A percentile compares a stretch with the other conserved stretches of the same genome.
These are phyloP conservation scores for Volvox africanus DNA, from an alignment of 139 green algal genomes.

Conservation along the genomic window DNA sequence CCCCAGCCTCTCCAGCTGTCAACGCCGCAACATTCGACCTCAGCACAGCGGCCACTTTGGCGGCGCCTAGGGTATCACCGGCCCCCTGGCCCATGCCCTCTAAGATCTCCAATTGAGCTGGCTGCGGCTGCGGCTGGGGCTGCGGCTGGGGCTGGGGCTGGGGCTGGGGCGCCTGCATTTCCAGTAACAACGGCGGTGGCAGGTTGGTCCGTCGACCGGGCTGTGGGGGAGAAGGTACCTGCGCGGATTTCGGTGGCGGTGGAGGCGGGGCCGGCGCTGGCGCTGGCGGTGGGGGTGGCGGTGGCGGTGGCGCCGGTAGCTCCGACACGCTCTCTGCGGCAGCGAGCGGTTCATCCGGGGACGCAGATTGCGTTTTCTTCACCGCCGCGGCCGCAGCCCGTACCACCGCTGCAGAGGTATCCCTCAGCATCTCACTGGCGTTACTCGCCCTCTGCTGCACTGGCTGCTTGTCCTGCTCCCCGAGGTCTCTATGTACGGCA, in stretches of 20 bases:
- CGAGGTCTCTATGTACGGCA: too few species aligned
- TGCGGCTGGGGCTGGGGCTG: neutral
- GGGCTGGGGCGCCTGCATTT: neutral
- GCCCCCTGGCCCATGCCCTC: neutral
- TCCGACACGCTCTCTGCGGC: neutral
- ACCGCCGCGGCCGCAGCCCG: neutral
- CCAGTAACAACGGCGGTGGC: too few species aligned
- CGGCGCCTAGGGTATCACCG: neutral
- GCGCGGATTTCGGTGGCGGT: neutral
- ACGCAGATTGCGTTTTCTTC: neutral
- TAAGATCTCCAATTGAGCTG: neutral
- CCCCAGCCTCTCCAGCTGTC: too few species aligned
- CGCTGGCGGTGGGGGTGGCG: neutral
- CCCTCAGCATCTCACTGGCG: too few species aligned
- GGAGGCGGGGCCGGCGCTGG: neutral
- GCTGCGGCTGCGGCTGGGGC: neutral
- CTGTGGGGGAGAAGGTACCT: neutral
- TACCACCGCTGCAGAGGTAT: neutral
- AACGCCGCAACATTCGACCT: too few species aligned
- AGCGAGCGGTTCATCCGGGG: neutral
- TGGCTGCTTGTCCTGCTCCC: too few species aligned
- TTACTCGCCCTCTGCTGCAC: too few species aligned
- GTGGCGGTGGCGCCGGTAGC: neutral
- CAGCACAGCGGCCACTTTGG: too few species aligned
- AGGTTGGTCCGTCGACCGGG: neutral